phyloP scores from a whole-genome alignment of 2,329 filamentous ascomycete genomes.

The Endothia cerciana region DNA sequence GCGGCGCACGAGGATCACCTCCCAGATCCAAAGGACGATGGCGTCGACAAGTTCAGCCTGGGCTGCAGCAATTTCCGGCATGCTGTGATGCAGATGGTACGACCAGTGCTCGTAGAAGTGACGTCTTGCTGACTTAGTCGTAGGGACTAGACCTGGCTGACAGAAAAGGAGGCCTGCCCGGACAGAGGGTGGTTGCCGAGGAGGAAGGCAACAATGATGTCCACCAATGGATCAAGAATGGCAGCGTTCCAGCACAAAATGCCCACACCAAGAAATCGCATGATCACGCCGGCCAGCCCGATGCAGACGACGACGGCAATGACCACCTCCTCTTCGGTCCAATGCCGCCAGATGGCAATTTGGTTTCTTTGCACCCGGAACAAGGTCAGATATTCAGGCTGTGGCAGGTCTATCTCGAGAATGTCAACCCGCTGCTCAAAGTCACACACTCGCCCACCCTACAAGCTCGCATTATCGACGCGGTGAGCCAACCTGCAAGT shows the following conservation, averaged over 20 bases:
- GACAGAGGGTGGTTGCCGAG: neutral
- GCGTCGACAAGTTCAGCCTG: neutral
- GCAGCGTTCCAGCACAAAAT: neutral
- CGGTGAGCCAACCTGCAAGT: constrained; percentile 45
- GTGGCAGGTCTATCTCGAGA: constrained; percentile 63
- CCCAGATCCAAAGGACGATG: neutral
- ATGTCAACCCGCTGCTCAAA: constrained; percentile 63
- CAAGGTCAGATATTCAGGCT: constrained; percentile 50
- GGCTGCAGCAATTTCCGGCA: neutral
- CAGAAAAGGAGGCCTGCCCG: neutral
- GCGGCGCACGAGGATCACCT: neutral
- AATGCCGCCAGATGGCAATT: constrained; percentile 43
- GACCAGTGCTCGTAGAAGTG: neutral
- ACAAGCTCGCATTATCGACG: constrained; percentile 56
- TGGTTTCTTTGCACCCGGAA: constrained; percentile 55
- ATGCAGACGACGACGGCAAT: constrained; percentile 33
- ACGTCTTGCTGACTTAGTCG: neutral
- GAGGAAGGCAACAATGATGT: neutral
- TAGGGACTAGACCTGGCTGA: neutral
- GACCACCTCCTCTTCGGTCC: constrained; percentile 59
- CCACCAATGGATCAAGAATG: neutral
- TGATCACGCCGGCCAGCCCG: neutral
- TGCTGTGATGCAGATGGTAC: neutral
- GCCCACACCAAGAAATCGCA: neutral
- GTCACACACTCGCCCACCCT: constrained; percentile 60